Base-by-base conservation (phyloP, 1,284 basidiomycete genomes). In the Vanrija sp. region DNA sequence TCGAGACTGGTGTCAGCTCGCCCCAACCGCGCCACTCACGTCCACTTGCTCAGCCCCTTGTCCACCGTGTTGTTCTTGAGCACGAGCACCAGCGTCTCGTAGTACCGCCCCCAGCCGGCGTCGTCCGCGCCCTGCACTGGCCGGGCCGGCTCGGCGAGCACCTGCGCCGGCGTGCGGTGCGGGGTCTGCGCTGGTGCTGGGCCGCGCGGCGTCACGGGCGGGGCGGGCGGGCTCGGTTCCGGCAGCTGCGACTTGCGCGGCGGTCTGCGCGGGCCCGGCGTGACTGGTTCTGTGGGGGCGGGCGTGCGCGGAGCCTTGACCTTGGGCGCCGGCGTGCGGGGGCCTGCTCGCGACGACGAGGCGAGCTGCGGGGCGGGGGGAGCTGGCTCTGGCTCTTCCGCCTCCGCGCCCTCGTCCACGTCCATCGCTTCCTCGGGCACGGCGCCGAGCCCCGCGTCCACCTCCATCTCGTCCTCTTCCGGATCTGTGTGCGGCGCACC, bases 1-100 rank as follows among this genome's bases (percentile, higher is more conserved):
- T 67, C 62, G 16, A 62, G 56, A 1, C 69, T 73, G 60, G 15
- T 39, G 18, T 27, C 27, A 43, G n/a, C 12, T 19, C 6, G n/a
- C 9, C 39, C 10, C n/a, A n/a, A 6, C 45, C 27, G 19, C 25
- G 4, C 2, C 10, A 73, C 72, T 60, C 56, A 75, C 72, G 66
- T 71, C 69, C 70, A 71, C 46, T 68, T 67, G 46, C 71, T 64
- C 16, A 71, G 59, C 12, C 69, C 70, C 35, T 63, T 65, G 45
- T 66, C 62, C 14, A 71, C 63, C 8, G 72, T 72, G 20, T 60
- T 49, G 23, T 68, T 61, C 27, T 73, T 67, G 7, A 75, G 45
- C 14, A 70, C 66, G 20, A 70, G 61, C 45, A 70, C 60, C 9
- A 72, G 63, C 14, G 65, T 47, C 51, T 67, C 56, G 47, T 73